Base-by-base conservation (phyloP, 2,329 filamentous ascomycete species). In the Aphanocladium album region DNA sequence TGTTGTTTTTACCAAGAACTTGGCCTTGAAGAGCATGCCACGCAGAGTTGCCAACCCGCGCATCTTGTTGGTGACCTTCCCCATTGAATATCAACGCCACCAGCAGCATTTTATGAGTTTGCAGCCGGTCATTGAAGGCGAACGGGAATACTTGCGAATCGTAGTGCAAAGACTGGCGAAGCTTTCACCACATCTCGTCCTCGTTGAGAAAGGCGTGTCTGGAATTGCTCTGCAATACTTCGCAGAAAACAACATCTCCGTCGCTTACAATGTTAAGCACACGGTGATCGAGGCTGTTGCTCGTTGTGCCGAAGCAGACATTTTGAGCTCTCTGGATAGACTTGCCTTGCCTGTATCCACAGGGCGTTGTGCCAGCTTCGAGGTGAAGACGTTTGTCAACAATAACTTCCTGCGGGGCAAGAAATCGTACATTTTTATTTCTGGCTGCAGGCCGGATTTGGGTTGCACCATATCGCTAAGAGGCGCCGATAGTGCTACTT, bases 231-330 rank as follows among this genome's bases (percentile, higher is more conserved):
- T 99, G 58, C 89, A 96, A 68, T 90, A 96, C 66, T 81, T 99
- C 1, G 89, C 92, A 21, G 88, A 95, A 67, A 91, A 91, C 12
- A 90, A 92, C 61, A 96, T 99, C 64, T 89, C 93, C 3, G 96
- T 97, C 14, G 93, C 89, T 0, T 96, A 95, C 78, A 97, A 99
- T 73, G 93, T 99, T 68, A 99, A 99, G 72, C 87, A 91, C 37
- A 96, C 93, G 0, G 95, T 99, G 14, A 88, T 99, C 61, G 93
- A 96, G 69, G 95, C 96, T 2, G 93, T 99, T 1, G 91, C 95
- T 4, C 85, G 95, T 60, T 97, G 93, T 67, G 91, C 93, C 1
- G 90, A 96, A 69, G 96, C 93, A 1, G 88, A 90, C 50, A 91
- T 98, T 68, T 93, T 98, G 63, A 93, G 93, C 7, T 97, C 95